Conservation (phyloP, 2,329 filamentous ascomycete species). For the Beauveria varroae region DNA sequence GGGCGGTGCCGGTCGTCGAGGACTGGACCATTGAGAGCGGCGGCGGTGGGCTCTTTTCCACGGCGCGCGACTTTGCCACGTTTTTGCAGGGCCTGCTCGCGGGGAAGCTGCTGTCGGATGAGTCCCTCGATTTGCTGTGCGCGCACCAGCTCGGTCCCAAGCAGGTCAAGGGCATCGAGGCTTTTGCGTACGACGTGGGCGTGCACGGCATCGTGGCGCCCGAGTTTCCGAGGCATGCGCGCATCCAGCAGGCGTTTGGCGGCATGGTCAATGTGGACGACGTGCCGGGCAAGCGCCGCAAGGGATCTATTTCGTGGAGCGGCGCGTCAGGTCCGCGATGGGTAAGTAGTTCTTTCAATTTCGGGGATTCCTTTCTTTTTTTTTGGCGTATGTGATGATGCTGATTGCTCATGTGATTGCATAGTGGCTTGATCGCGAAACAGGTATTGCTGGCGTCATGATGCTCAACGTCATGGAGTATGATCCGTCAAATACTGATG, state of each 20-base stretch:
- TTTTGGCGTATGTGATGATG: not conserved
- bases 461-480: constrained; percentile 9
- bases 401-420: not conserved
- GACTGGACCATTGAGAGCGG: constrained; percentile 32
- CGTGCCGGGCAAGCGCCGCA: constrained; percentile 30
- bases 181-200: constrained; percentile 5
- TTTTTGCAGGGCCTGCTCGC: constrained; percentile 28
- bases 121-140: constrained; percentile 29
- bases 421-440: constrained; percentile 24
- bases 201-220: constrained; percentile 24
- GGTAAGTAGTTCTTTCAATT: constrained; percentile 23
- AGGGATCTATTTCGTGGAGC: constrained; percentile 37
- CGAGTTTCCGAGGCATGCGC: constrained; percentile 27
- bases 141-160: constrained; percentile 30
- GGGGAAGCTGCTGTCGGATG: constrained; percentile 22
- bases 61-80: constrained; percentile 31
- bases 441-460: constrained; percentile 12
- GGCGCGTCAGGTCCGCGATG: constrained; percentile 35
- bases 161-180: constrained; percentile 18
- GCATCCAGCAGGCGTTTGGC: constrained; percentile 30
- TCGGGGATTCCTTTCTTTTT: not conserved
- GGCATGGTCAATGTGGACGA: constrained; percentile 33
- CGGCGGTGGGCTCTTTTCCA: constrained; percentile 36
- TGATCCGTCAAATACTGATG: not conserved
- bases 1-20: constrained; percentile 17